Percentiles rank a stretch among this genome's conserved stretches.
These are phyloP conservation scores for Citrus medica DNA, from an alignment of 345 rosid species.

Conservation along the genomic window DNA sequence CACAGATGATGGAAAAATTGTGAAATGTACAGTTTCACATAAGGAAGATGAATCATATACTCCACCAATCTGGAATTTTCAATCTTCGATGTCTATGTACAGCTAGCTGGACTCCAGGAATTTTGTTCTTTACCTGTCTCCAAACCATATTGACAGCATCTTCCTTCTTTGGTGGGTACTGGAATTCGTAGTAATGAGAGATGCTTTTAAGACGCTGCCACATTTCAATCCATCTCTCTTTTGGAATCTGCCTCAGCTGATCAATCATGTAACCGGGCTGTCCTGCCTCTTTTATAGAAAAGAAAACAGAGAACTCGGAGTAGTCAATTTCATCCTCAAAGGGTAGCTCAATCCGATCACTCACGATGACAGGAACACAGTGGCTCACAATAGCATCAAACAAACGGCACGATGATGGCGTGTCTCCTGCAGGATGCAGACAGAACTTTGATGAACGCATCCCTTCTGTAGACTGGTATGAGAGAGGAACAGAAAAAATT, in stretches of 20 bases:
- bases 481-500: conserved; percentile 17
- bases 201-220: conserved; percentile 67
- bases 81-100: conserved; percentile 73
- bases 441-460: conserved; percentile 91
- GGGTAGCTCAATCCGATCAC: conserved; percentile 82
- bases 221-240: conserved; percentile 70
- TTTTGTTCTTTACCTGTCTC: conserved; percentile 84
- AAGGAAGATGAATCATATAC: conserved; percentile 25
- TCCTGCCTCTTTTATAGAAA: conserved; percentile 66
- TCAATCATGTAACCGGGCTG: conserved; percentile 66
- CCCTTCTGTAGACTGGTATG: conserved; percentile 63
- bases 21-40: conserved; percentile 36
- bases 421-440: conserved; percentile 87
- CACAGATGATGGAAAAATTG: conserved; percentile 15
- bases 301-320: conserved; percentile 65
- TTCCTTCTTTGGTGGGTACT: conserved; percentile 71
- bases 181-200: conserved; percentile 79
- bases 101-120: conserved; percentile 55
- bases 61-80: conserved; percentile 86
- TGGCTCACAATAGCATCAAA: conserved; percentile 89
- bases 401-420: conserved; percentile 88
- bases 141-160: conserved; percentile 82
- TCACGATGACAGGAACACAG: conserved; percentile 81
- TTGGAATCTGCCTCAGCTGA: conserved; percentile 62
- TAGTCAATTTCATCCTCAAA: conserved; percentile 84